Base-by-base conservation (phyloP, 1,284 basidiomycete genomes). In the Papiliotrema nemorosa region DNA sequence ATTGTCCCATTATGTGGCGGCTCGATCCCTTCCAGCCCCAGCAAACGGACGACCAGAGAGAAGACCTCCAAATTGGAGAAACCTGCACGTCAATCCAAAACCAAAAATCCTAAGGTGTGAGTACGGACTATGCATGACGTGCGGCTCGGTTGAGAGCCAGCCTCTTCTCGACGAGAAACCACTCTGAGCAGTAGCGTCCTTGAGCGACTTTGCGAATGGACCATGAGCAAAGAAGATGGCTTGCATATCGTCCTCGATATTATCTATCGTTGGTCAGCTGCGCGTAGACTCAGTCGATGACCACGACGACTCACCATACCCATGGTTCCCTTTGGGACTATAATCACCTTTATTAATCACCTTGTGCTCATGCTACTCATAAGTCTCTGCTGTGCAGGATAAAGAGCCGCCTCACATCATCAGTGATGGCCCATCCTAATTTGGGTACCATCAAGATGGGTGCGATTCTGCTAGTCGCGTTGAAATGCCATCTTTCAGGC, bases 191-290 rank as follows among this genome's bases (percentile, higher is more conserved):
- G 62, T 34, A 74, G 76, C 58, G 81, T 78, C 45, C 68, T 88
- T 90, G 49, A 83, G 79, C 45, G 80, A 78, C 4, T 80, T 71
- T 12, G 86, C 84, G 66, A 90, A 90, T 0, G 90, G 90, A 1
- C 90, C 90, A 64, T 88, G 86, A 2, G 88, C 88, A 54, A 93
- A 85, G 71, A 94, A 93, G 70, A 90, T 85, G 0, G 90, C 90
- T 49, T 84, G 83, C 91, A 94, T 94, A 3, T 86, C 79, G 9
- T 77, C 65, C 35, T 84, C 80, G 14, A 79, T 70, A 58, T 90
- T 90, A 66, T 92, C 89, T 66, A 90, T 90, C 87, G 21, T 18
- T 3, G 31, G 20, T 18, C 29, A 38, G 34, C 25, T 13, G 3
- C 26, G 12, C 3, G 22, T 7, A 91, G 87, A 55, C 84, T 88